phyloP scores from a whole-genome alignment of 176 grass and related monocot species.

The Oryza meridionalis region DNA sequence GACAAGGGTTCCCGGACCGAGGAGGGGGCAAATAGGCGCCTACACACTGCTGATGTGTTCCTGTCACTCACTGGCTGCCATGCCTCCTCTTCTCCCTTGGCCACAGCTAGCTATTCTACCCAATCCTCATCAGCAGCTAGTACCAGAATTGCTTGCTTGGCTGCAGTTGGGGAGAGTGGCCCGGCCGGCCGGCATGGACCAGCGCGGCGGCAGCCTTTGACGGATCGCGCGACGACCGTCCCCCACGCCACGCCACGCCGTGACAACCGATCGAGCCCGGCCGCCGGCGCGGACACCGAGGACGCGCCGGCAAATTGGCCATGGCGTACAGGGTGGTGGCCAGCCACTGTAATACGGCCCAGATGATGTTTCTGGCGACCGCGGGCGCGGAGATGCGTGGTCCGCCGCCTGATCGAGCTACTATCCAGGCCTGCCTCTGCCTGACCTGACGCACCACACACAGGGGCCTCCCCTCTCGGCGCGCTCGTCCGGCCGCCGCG shows the following conservation, averaged over 20 bases:
- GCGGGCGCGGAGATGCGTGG: not conserved
- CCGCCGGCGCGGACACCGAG: constrained; percentile 27
- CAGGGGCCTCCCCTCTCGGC: no score
- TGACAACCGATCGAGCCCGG: constrained; percentile 10
- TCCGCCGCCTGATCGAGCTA: not conserved
- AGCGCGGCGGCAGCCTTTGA: constrained; percentile 44
- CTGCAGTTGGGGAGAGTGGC: not conserved
- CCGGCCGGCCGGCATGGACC: not conserved
- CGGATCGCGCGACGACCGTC: not conserved
- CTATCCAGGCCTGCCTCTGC: not conserved
- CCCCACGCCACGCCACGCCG: constrained; percentile 40
- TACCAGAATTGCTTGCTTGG: not conserved
- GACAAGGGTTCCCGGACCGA: constrained; percentile 13
- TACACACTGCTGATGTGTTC: constrained; percentile 35
- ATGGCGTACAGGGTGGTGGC: not conserved
- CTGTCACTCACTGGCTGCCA: constrained; percentile 46
- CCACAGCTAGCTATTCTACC: not conserved
- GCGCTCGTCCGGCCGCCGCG: no score
- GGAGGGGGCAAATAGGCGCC: constrained; percentile 39
- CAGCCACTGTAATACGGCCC: not conserved
- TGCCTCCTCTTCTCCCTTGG: not conserved
- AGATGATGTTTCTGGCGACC: not conserved
- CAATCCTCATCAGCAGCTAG: not conserved
- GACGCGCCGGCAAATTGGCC: not conserved
- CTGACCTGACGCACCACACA: not conserved